Evolutionary conservation across 2,329 filamentous ascomycete genomes (phyloP), one percentile per base, ranked within the genome.

Genomic region (Madurella fahalii): DNA sequence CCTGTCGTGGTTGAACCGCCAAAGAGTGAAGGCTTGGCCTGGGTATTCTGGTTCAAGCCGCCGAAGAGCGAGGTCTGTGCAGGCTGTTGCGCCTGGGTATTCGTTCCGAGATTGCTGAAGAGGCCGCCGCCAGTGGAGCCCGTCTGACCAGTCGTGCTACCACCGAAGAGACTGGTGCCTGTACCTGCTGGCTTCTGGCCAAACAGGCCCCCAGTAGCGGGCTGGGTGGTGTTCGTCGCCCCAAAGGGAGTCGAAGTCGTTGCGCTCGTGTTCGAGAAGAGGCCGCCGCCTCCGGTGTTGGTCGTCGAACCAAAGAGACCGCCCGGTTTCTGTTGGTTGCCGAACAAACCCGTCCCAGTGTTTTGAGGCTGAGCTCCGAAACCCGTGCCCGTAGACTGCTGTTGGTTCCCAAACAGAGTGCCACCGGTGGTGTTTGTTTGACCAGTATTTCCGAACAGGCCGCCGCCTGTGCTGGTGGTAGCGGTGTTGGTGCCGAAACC

Each of bases 1-100:
- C 76, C 74, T 13, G 74, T 63, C 31, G 72, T 62, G 47, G 77
- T 74, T 47, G 75, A 63, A 47, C 69, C 66, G 7, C 71, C 68
- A 15, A 77, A 80, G 58, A 85, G 84, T 13, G 84, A 63, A n/a
- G 76, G 73, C 3, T 82, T 77, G 62, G 82, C 83, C 52, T 77
- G 73, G 61, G 80, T 76, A 64, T 75, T 75, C 62, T 82, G 79
- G 44, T 69, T 77, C 67, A 77, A 61, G 37, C 64, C 66, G 13
- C 78, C 76, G 58, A 85, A 84, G 5, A 85, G 63, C 41, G 74
- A 68, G 30, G 69, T 45, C 15, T 56, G 47, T 4, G 53, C 41
- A 30, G 58, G 50, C 40, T 62, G 61, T 40, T 62, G 56, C 57
- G 52, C 48, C 32, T 64, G 61, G 5, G 54, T 51, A 53, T 71